These are phyloP conservation scores for Cutaneotrichosporon sp. DNA, from an alignment of 1,284 basidiomycete genomes.

Conservation along the genomic window DNA sequence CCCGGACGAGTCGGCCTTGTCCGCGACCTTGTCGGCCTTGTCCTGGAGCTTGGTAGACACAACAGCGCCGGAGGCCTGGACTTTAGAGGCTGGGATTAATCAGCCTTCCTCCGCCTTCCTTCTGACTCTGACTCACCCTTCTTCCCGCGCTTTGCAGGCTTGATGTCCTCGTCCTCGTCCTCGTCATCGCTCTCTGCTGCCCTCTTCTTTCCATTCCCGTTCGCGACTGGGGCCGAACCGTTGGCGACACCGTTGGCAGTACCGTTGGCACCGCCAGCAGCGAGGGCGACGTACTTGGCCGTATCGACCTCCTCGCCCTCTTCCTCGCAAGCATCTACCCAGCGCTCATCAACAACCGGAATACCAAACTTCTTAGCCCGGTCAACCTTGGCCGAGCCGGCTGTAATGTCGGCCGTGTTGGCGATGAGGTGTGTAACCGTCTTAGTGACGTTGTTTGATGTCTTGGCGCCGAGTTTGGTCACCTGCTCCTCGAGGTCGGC, in stretches of 20 bases:
- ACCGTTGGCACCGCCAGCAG: neutral
- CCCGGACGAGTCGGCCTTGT: neutral
- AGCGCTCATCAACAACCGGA: slow-evolving; percentile 15
- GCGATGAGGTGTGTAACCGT: slow-evolving; percentile 24
- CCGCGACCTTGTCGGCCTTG: slow-evolving; percentile 10
- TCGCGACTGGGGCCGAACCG: neutral
- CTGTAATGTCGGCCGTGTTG: slow-evolving; percentile 4
- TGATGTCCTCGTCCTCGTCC: slow-evolving; percentile 10
- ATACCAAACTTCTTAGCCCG: slow-evolving; percentile 3
- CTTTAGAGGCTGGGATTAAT: slow-evolving; percentile 9
- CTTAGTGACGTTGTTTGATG: slow-evolving; percentile 16
- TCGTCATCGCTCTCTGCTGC: slow-evolving; percentile 13
- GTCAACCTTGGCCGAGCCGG: slow-evolving; percentile 9
- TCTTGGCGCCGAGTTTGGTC: slow-evolving; percentile 18
- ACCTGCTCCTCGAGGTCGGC: slow-evolving; percentile 10
- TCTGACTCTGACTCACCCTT: neutral
- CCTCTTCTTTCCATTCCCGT: slow-evolving; percentile 17
- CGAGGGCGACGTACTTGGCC: slow-evolving; percentile 9
- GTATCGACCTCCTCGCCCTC: slow-evolving; percentile 9
- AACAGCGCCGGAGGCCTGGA: neutral
- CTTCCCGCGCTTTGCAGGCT: slow-evolving; percentile 17
- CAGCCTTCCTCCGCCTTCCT: neutral
- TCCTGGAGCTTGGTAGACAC: slow-evolving; percentile 11
- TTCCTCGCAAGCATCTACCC: slow-evolving; percentile 21
- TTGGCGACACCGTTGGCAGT: neutral